Evolutionary conservation across 176 grass and related monocot species (phyloP), one percentile per base, ranked within the genome.

Genomic region (Poa pratensis): DNA sequence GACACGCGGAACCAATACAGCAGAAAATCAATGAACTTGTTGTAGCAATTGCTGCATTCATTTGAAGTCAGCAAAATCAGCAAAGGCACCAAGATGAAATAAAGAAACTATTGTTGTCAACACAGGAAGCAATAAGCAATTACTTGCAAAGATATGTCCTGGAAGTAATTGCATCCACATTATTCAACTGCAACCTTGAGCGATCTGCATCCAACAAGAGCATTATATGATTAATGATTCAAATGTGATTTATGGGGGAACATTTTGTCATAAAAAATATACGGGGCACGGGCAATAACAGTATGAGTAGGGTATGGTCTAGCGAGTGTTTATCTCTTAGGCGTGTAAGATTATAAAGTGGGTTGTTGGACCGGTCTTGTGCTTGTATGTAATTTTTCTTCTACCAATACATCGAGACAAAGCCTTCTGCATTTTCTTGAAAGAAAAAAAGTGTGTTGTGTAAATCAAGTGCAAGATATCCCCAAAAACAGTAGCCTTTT

Each of bases 1-100:
- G 97, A 88, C 74, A 94, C 53, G 0, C 90, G 91, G 71, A 88
- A 99, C 94, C 97, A 99, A 83, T 99, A 99, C 64, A 99, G 75
- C 65, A 94, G 82, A 83, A 90, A 92, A 79, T 94, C 90, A 42
- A 94, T 57, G 42, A 94, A 94, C 58, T 94, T 94, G 84, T 80
- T 64, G 83, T 91, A 92, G 83, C 97, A 96, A 80, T 87, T 70
- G 79, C 97, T 99, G 93, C 91, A 98, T 86, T 60, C n/a, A 88
- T 91, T 91, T 79, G 12, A 86, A 85, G 43, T 40, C 18, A 75
- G 17, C 22, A 86, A 77, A 76, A 81, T 81, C 17, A 76, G 76
- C n/a, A 39, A 67, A 82, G 18, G 58, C 49, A 71, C 10, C 32
- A 92, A 53, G 30, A 87, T 54, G 22, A 80, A 80, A 77, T 46